Evolutionary conservation across 164 flowering plant species (phyloP).

Genomic region (Magnolia sinica): DNA sequence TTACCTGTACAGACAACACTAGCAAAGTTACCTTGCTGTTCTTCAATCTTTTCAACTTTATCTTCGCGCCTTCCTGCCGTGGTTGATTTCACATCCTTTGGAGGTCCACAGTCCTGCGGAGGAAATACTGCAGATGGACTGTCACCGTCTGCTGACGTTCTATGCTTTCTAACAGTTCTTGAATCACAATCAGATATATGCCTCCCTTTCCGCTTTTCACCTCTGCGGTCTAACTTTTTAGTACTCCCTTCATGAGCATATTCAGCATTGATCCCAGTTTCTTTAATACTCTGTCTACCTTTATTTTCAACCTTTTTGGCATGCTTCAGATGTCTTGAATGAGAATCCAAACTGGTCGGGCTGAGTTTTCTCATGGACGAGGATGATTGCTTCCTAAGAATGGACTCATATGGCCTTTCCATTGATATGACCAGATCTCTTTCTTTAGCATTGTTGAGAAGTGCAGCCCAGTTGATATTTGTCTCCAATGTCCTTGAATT

Average conservation of each 20-base stretch:
- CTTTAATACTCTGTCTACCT: conserved; percentile 8
- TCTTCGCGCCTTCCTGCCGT: conserved; percentile 5
- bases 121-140: conserved; percentile 13
- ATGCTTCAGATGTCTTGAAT: conserved; percentile 19
- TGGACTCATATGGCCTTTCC: conserved; percentile 53
- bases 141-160: conserved; percentile 9
- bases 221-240: conserved; percentile 9
- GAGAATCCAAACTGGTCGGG: conserved; percentile 14
- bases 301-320: conserved; percentile 24
- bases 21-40: conserved; percentile 16
- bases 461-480: conserved; percentile 75
- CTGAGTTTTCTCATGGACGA: conserved; percentile 9
- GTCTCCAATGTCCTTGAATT: conserved; percentile 64
- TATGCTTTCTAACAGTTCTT: conserved; percentile 9
- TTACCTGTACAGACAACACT: background rate
- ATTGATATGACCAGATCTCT: conserved; percentile 58
- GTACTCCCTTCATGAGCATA: conserved; percentile 18
- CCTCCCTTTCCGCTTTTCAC: conserved; percentile 3
- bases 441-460: conserved; percentile 66
- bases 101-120: conserved; percentile 13
- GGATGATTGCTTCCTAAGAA: conserved; percentile 29
- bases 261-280: conserved; percentile 14
- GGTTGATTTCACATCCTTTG: conserved; percentile 15
- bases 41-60: conserved; percentile 14
- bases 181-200: background rate